These are phyloP conservation scores for Viola pubescens DNA, from an alignment of 441 rosid species.

Conservation along the genomic window DNA sequence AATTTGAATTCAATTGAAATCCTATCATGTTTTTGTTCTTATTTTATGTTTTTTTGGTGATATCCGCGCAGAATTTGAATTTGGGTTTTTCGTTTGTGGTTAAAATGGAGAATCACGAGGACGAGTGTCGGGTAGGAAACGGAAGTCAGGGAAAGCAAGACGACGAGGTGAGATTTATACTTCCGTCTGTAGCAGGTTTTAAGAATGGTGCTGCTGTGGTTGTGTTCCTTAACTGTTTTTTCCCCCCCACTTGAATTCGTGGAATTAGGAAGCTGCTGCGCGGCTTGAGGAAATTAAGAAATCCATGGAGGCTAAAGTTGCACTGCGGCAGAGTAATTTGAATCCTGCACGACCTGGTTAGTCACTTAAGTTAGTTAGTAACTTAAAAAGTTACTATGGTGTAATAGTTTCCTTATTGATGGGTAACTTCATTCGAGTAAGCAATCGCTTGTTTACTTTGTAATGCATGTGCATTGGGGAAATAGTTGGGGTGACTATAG, in stretches of 20 bases:
- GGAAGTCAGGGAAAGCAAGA: conserved; percentile 56
- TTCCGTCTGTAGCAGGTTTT: background rate
- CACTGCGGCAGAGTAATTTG: conserved; percentile 88
- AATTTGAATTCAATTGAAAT: no score
- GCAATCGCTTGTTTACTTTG: no score
- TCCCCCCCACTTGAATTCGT: conserved; percentile 3
- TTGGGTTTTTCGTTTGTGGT: background rate
- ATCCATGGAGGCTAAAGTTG: conserved; percentile 61
- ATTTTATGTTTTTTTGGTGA: background rate
- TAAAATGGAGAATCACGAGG: conserved; percentile 66
- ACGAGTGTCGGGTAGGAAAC: conserved; percentile 40
- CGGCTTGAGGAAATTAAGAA: conserved; percentile 70
- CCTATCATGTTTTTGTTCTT: background rate
- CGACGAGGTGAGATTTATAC: conserved; percentile 52
- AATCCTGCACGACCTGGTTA: conserved; percentile 94
- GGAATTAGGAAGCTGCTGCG: conserved; percentile 70
- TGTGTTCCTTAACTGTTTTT: background rate
- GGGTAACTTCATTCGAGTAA: no score
- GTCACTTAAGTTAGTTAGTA: conserved; percentile 12
- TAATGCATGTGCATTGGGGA: no score
- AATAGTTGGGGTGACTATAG: no score
- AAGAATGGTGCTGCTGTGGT: background rate
- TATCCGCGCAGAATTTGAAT: background rate
- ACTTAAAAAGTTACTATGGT: background rate
- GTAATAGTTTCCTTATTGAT: no score